Percentiles rank a stretch among this genome's conserved stretches.
These are phyloP conservation scores for Komagataella ulmi DNA, from an alignment of 805 yeast genomes.

Conservation along the genomic window DNA sequence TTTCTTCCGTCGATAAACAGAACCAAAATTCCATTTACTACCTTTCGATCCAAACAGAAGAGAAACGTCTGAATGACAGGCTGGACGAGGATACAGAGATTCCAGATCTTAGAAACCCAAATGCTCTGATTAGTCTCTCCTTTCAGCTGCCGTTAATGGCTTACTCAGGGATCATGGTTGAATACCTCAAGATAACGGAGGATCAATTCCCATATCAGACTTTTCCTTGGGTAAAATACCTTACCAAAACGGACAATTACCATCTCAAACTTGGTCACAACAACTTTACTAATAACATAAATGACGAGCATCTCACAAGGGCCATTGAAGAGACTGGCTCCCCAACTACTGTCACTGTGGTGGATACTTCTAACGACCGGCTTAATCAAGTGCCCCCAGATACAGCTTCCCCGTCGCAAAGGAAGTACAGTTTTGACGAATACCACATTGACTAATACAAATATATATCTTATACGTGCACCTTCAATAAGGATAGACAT, in stretches of 20 bases:
- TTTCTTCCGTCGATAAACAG: slow-evolving; percentile 14
- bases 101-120: neutral
- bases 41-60: slow-evolving; percentile 15
- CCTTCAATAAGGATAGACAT: neutral
- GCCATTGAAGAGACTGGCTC: slow-evolving; percentile 1
- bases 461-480: neutral
- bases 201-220: slow-evolving; percentile 39
- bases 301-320: slow-evolving; percentile 1
- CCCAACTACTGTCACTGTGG: neutral
- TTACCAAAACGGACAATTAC: slow-evolving; percentile 24
- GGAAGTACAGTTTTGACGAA: neutral
- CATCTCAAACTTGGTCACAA: slow-evolving; percentile 2
- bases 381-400: neutral
- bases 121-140: slow-evolving; percentile 27
- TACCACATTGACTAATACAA: neutral
- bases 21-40: slow-evolving; percentile 19
- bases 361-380: neutral
- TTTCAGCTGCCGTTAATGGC: slow-evolving; percentile 56
- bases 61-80: neutral
- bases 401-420: neutral
- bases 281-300: slow-evolving; percentile 4
- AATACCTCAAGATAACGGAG: slow-evolving; percentile 55
- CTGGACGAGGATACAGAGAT: neutral
- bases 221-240: slow-evolving; percentile 70
- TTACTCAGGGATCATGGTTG: slow-evolving; percentile 54